Evolutionary conservation across 176 grass and related monocot genomes (phyloP).

Genomic region (Luzula sylvatica): DNA sequence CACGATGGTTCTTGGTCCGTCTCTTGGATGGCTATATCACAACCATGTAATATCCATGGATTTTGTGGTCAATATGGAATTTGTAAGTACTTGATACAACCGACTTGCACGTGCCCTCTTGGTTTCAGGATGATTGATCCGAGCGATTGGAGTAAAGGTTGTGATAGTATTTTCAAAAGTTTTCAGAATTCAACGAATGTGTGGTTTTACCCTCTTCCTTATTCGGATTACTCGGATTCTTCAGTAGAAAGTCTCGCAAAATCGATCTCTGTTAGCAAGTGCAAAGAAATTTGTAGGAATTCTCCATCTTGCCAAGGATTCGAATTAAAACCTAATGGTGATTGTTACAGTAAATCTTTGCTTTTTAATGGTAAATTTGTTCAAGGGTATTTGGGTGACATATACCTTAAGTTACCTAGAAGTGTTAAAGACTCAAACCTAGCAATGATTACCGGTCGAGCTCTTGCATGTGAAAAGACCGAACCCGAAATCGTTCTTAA

Average conservation of each 20-base stretch:
- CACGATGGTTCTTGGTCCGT: conserved; percentile 9
- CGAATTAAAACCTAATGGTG: conserved; percentile 9
- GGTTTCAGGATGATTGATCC: conserved; percentile 11
- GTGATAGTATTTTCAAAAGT: background rate
- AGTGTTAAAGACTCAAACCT: background rate
- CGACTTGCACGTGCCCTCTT: conserved; percentile 13
- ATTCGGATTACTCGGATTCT: conserved; percentile 16
- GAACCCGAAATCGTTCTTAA: background rate
- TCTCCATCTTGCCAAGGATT: background rate
- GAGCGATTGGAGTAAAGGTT: conserved; percentile 20
- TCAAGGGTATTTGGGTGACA: conserved; percentile 3
- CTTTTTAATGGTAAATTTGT: conserved; percentile 17
- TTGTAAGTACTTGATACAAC: background rate
- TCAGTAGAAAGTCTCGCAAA: background rate
- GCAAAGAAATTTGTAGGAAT: conserved; percentile 1
- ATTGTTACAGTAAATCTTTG: conserved; percentile 11
- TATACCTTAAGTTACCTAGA: conserved; percentile 8
- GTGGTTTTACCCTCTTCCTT: background rate
- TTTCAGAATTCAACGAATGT: background rate
- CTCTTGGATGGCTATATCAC: conserved; percentile 12
- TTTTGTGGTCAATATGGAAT: conserved; percentile 18
- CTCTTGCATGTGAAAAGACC: background rate
- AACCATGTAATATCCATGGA: conserved; percentile 14
- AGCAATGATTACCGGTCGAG: background rate
- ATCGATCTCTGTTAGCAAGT: background rate